Evolutionary conservation across 208 protist genomes (phyloP).

Genomic region (Acanthamoeba rhysodes): DNA sequence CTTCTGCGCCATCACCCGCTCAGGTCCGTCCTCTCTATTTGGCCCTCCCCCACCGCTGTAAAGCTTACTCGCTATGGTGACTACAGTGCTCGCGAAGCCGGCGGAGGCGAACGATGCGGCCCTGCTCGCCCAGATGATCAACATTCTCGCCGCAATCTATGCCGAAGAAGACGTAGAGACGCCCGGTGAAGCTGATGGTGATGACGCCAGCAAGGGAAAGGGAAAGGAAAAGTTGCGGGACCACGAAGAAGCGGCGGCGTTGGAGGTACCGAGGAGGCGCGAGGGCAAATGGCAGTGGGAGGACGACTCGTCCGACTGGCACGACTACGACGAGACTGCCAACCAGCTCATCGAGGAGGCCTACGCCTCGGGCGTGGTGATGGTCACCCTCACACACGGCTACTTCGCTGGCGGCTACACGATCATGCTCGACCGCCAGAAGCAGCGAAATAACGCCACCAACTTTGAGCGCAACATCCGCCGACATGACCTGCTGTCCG

Average conservation of each 20-base stretch:
- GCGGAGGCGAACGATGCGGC: not conserved
- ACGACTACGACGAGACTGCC: not conserved
- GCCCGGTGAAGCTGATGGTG: not conserved
- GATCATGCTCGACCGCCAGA: not conserved
- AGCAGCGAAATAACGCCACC: slow-evolving; percentile 11
- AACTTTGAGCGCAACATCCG: slow-evolving; percentile 52
- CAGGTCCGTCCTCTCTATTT: not conserved
- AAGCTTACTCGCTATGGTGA: not conserved
- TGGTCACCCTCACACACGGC: not conserved
- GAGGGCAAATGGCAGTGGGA: slow-evolving; percentile 9
- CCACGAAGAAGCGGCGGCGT: not conserved
- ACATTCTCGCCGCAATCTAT: not conserved
- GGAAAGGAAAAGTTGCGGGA: not conserved
- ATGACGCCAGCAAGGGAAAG: not conserved
- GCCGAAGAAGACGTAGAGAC: not conserved
- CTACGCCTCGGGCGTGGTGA: not conserved
- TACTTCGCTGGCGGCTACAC: not conserved
- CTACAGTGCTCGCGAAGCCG: not conserved
- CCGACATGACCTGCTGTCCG: not conserved
- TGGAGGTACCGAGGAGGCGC: not conserved
- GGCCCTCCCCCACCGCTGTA: not conserved
- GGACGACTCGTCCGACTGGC: slow-evolving; percentile 12
- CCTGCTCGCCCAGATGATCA: not conserved
- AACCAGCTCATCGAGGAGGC: not conserved
- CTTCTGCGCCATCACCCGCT: not conserved